Percentiles rank a stretch among this genome's conserved stretches.
These are phyloP conservation scores for Erigeron canadensis DNA, from an alignment of 129 eudicot genomes.

Conservation along the genomic window DNA sequence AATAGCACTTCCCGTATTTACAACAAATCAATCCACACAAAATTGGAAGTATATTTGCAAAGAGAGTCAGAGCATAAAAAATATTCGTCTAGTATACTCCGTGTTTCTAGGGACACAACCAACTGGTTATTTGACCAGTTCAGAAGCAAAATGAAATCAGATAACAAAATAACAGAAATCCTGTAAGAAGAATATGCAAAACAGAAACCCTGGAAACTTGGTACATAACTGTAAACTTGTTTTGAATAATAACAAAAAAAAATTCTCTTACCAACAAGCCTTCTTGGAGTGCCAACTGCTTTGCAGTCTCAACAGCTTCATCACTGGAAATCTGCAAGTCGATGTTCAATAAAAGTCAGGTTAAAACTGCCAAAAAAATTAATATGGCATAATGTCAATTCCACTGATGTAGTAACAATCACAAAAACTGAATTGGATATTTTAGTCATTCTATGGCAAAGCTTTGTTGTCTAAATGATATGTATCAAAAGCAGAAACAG, in stretches of 20 bases:
- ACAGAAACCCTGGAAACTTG: not conserved
- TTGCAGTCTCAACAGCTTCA: conserved; percentile 91
- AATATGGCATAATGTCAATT: not conserved
- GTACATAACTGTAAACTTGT: conserved; percentile 1
- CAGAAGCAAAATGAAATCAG: not conserved
- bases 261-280: conserved; percentile 74
- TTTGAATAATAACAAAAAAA: not conserved
- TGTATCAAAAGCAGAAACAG: too few relatives aligned
- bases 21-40: not conserved
- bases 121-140: not conserved
- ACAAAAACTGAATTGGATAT: not conserved
- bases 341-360: conserved; percentile 1
- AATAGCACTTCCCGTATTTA: not conserved
- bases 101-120: not conserved
- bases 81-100: not conserved
- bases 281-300: conserved; percentile 91
- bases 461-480: not conserved
- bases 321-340: conserved; percentile 82
- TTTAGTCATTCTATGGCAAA: not conserved
- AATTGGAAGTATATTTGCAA: not conserved
- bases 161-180: not conserved
- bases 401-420: conserved; percentile 4
- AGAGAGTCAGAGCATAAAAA: not conserved
- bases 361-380: not conserved
- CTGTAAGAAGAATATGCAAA: not conserved